Base-by-base conservation (phyloP, 495 filamentous ascomycete genomes). In the Parachaetomium inaequale region DNA sequence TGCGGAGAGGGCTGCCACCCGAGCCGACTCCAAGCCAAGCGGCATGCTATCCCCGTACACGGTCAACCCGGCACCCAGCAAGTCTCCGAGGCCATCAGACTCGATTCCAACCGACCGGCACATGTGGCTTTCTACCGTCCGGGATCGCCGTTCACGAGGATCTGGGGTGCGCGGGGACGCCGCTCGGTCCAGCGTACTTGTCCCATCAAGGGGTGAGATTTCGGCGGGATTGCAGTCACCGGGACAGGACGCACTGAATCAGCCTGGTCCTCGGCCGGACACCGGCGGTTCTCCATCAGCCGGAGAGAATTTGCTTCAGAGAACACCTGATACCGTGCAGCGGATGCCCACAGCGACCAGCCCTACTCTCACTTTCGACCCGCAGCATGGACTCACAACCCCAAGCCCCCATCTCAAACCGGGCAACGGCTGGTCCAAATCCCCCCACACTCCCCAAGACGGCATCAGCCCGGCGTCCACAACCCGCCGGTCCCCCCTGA, bases 41-140 rank as follows among this genome's bases (percentile, higher is more conserved):
- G 66, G 55, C 8, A 34, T 75, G 43, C 21, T 71, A 0, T 72
- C 72, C 23, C 68, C 62, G n/a, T 72, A 75, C 31, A 70, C 63
- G 1, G 55, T 67, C 29, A 71, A 73, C 42, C 59, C 64, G 17
- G 66, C 60, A 11, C 46, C 61, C 0, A 15, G 28, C 12, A 61
- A 34, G 23, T 53, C 60, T 5, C 36, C 46, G 12, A 55, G 17
- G 14, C 31, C 26, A 7, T 34, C 50, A 4, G 53, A 36, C 56
- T 53, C 50, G 38, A 58, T 15, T 59, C 66, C 47, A 36, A 26
- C 29, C 11, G 36, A 29, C 3, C 34, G 19, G 4, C 38, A 43
- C 15, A 29, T 29, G 3, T 47, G 58, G 55, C 15, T 38, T 1
- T 23, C 49, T 10, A 26, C 55, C 1, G 26, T 43, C 4, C 38